phyloP scores from a whole-genome alignment of 768 basidiomycete genomes.

The Lenzites betulinus region DNA sequence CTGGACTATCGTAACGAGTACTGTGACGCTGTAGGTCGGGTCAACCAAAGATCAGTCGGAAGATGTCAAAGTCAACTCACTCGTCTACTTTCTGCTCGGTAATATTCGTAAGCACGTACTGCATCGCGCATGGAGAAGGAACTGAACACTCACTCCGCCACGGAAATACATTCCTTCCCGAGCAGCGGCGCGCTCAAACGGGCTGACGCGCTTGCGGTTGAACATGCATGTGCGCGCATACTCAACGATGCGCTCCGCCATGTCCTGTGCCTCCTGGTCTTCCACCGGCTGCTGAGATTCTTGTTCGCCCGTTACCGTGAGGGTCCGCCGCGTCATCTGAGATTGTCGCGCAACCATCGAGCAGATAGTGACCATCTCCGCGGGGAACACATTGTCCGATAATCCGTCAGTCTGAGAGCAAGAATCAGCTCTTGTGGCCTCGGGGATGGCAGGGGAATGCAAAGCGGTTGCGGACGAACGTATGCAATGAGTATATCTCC shows the following conservation, averaged over 20 bases:
- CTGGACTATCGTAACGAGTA: conserved; percentile 66
- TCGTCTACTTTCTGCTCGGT: conserved; percentile 72
- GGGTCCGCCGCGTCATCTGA: conserved; percentile 12
- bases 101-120: conserved; percentile 5
- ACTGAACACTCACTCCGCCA: conserved; percentile 64
- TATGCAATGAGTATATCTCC: conserved; percentile 56
- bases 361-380: conserved; percentile 72
- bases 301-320: conserved; percentile 1
- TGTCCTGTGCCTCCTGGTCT: conserved; percentile 61
- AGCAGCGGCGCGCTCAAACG: conserved; percentile 73
- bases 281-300: conserved; percentile 43
- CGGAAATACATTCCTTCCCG: conserved; percentile 63
- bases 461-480: conserved; percentile 43
- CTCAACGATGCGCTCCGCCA: conserved; percentile 73
- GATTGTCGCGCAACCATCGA: conserved; percentile 56
- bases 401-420: conserved; percentile 52
- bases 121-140: not conserved
- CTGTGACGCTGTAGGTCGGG: conserved; percentile 59
- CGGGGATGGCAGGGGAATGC: not conserved
- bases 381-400: conserved; percentile 61
- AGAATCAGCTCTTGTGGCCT: not conserved
- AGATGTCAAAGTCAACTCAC: conserved; percentile 43
- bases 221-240: conserved; percentile 73
- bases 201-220: conserved; percentile 62
- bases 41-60: conserved; percentile 12